phyloP scores from a whole-genome alignment of 257 asterid species.

The Gentiana straminea region DNA sequence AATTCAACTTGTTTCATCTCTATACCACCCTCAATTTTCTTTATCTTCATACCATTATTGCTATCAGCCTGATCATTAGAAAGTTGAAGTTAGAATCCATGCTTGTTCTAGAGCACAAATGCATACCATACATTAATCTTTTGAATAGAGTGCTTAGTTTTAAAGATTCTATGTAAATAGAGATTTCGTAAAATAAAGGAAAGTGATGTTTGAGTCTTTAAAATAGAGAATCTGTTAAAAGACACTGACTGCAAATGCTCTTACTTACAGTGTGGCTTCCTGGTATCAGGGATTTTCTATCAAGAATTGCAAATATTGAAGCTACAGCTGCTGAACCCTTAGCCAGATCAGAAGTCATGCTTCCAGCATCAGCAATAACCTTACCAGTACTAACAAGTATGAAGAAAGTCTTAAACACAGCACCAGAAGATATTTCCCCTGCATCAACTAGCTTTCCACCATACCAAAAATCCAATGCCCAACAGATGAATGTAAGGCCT shows the following conservation, averaged over 20 bases:
- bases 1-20: slow-evolving; percentile 64
- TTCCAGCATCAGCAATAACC: slow-evolving; percentile 88
- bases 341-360: slow-evolving; percentile 88
- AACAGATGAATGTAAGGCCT: slow-evolving; percentile 68
- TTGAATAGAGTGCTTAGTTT: too few relatives aligned
- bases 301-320: slow-evolving; percentile 60
- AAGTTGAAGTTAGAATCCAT: slow-evolving; percentile 1
- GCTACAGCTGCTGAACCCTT: slow-evolving; percentile 76
- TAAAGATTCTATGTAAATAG: too few relatives aligned
- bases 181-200: background rate
- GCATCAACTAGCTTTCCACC: slow-evolving; percentile 57
- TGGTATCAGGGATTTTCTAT: slow-evolving; percentile 46
- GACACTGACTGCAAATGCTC: background rate
- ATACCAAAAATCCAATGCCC: slow-evolving; percentile 91
- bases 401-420: slow-evolving; percentile 69
- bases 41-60: slow-evolving; percentile 20
- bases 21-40: slow-evolving; percentile 39
- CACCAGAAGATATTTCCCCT: slow-evolving; percentile 70
- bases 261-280: slow-evolving; percentile 34
- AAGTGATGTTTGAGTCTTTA: too few relatives aligned
- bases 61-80: slow-evolving; percentile 23
- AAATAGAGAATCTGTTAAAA: too few relatives aligned
- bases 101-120: background rate
- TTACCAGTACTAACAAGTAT: slow-evolving; percentile 71
- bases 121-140: background rate